Percentiles rank a stretch among this genome's conserved stretches.
Evolutionary conservation across 306 rosid species (phyloP).

Genomic region (Castanea crenata): DNA sequence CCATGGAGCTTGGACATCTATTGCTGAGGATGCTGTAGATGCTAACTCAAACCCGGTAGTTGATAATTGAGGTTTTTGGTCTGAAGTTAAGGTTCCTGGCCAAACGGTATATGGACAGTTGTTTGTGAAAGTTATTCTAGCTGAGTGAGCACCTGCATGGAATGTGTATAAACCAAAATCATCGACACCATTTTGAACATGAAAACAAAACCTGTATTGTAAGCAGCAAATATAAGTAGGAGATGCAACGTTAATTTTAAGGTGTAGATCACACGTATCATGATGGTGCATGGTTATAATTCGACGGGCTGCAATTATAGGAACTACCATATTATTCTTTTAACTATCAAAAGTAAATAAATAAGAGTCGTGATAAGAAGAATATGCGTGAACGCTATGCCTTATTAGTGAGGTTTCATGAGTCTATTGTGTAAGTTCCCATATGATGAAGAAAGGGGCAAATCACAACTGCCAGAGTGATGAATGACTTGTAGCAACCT

Average conservation of each 20-base stretch:
- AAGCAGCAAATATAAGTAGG: neutral
- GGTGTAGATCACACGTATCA: too few relatives aligned
- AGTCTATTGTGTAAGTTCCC: too few relatives aligned
- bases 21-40: neutral
- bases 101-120: slow-evolving; percentile 33
- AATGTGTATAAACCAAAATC: neutral
- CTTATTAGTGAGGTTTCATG: too few relatives aligned
- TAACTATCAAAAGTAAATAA: too few relatives aligned
- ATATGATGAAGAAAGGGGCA: too few relatives aligned
- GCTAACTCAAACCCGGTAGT: slow-evolving; percentile 34
- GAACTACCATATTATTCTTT: too few relatives aligned
- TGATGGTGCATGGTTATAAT: too few relatives aligned
- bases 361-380: too few relatives aligned
- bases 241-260: too few relatives aligned
- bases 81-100: slow-evolving; percentile 38
- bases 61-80: slow-evolving; percentile 23
- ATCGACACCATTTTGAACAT: neutral
- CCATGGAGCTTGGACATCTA: slow-evolving; percentile 33
- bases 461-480: too few relatives aligned
- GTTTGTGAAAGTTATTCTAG: slow-evolving; percentile 26
- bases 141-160: slow-evolving; percentile 5
- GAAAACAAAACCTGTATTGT: neutral
- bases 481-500: too few relatives aligned
- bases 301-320: too few relatives aligned
- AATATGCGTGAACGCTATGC: neutral